Percentiles rank a stretch among this genome's conserved stretches.
Evolutionary conservation across 1,284 basidiomycete genomes (phyloP).

Genomic region (Schizophyllum commune): DNA sequence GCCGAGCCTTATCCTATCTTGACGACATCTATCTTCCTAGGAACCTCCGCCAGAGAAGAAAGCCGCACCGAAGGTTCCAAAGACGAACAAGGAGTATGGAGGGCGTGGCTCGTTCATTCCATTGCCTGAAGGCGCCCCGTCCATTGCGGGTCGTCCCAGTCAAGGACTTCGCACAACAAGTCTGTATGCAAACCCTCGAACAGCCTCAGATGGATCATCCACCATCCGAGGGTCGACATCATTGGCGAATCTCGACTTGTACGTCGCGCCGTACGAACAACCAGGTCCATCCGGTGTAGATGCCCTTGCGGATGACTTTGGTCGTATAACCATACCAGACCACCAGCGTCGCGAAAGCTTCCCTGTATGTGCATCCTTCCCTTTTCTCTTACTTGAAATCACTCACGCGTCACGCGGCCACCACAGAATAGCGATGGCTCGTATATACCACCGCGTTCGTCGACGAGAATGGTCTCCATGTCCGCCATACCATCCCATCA

Average conservation of each 20-base stretch:
- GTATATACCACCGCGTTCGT: constrained; percentile 31
- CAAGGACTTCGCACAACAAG: constrained; percentile 28
- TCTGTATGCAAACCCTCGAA: constrained; percentile 31
- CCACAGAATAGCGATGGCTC: constrained; percentile 28
- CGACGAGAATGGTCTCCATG: constrained; percentile 23
- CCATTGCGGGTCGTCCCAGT: constrained; percentile 16
- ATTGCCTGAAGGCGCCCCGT: constrained; percentile 31
- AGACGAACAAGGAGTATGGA: constrained; percentile 56
- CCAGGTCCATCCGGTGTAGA: constrained; percentile 36
- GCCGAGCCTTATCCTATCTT: constrained; percentile 2
- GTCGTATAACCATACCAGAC: constrained; percentile 52
- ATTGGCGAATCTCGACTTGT: constrained; percentile 56
- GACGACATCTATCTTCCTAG: constrained; percentile 26
- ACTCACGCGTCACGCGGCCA: constrained; percentile 1
- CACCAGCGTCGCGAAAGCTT: constrained; percentile 45
- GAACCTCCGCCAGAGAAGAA: constrained; percentile 71
- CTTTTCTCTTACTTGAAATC: constrained; percentile 4
- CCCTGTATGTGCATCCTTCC: constrained; percentile 39
- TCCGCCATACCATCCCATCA: constrained; percentile 10
- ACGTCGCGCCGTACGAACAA: constrained; percentile 63
- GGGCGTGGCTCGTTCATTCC: constrained; percentile 71
- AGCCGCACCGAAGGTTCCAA: constrained; percentile 38
- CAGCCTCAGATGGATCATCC: constrained; percentile 46
- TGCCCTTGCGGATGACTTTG: constrained; percentile 51
- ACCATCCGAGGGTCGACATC: constrained; percentile 53